Base-by-base conservation (phyloP, 352 stramenopile species). In the Lagenidium giganteum region DNA sequence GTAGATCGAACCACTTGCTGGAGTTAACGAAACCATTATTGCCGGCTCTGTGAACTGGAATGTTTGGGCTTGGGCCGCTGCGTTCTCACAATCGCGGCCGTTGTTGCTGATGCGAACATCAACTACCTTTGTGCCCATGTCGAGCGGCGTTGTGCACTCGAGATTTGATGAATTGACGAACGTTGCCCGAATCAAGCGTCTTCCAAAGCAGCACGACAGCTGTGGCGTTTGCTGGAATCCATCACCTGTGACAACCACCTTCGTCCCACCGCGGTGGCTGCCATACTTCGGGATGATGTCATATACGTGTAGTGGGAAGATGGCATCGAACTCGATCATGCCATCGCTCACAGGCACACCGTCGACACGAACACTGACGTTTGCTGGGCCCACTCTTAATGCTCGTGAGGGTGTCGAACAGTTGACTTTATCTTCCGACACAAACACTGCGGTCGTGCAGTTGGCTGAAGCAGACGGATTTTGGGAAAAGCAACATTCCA, bases 201-300 rank as follows among this genome's bases (percentile, higher is more conserved):
- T 48, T 25, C 57, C 57, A 63, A 91, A 87, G 27, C 69, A 74
- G 28, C 78, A 91, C 2, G 62, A 61, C 1, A 88, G 43, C 12
- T 61, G 34, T 8, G 47, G 62, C 2, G 67, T 72, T 7, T 67
- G 45, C 9, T 62, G 20, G 33, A 83, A 81, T 14, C 65, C 47
- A 42, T 49, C 71, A 2, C 73, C 73, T 25, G 47, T 21, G 5
- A 86, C 46, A 9, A 22, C 36, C 5, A 83, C 31, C 8, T 18
- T 34, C 0, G 69, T 82, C 5, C 64, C 68, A n/a, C 73, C 73
- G 25, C 47, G 25, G 23, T 44, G 55, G 2, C 42, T 49, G 1
- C 56, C 68, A 3, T 36, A 31, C 0, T 9, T 12, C 6, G 68
- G 68, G 61, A 34, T 1, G 47, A 37, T 0, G 43, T 36, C 11